These are phyloP conservation scores for Candida maris DNA, from an alignment of 805 yeast species.

Conservation along the genomic window DNA sequence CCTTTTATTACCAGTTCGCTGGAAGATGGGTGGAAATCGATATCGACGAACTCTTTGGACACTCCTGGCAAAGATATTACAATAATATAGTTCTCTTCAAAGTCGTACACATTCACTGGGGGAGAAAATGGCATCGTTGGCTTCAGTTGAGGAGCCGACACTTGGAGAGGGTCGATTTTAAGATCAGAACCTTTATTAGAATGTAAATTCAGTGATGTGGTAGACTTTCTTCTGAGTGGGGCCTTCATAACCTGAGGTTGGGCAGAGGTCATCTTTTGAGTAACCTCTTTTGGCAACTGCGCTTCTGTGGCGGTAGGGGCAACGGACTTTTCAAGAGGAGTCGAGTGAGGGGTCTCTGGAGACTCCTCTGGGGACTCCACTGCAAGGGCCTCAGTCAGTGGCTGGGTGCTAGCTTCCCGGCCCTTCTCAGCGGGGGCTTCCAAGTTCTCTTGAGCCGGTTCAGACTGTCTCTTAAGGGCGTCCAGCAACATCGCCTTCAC, in stretches of 20 bases:
- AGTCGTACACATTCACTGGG: conserved; percentile 54
- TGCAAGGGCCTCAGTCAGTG: conserved; percentile 1
- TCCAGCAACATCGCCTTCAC: conserved; percentile 3
- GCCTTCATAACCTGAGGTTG: conserved; percentile 4
- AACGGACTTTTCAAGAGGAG: conserved; percentile 4
- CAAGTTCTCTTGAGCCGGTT: conserved; percentile 1
- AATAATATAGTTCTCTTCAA: conserved; percentile 41
- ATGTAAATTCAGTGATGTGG: conserved; percentile 18
- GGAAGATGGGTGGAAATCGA: conserved; percentile 57
- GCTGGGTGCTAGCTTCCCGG: conserved; percentile 1
- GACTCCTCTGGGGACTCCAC: neutral
- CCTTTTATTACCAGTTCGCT: conserved; percentile 54
- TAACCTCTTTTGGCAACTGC: neutral
- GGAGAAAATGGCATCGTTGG: conserved; percentile 52
- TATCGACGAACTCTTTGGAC: conserved; percentile 45
- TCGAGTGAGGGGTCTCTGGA: conserved; percentile 2
- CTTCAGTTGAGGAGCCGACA: conserved; percentile 42
- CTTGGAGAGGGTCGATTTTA: conserved; percentile 38
- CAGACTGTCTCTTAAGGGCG: conserved; percentile 1
- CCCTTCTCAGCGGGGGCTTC: conserved; percentile 1
- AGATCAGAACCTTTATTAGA: conserved; percentile 13
- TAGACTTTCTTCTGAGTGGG: conserved; percentile 12
- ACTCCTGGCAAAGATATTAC: conserved; percentile 60
- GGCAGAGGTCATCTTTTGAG: neutral
- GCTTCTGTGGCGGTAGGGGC: neutral